phyloP scores from a whole-genome alignment of 768 basidiomycete genomes.

The Clavaria fumosa region DNA sequence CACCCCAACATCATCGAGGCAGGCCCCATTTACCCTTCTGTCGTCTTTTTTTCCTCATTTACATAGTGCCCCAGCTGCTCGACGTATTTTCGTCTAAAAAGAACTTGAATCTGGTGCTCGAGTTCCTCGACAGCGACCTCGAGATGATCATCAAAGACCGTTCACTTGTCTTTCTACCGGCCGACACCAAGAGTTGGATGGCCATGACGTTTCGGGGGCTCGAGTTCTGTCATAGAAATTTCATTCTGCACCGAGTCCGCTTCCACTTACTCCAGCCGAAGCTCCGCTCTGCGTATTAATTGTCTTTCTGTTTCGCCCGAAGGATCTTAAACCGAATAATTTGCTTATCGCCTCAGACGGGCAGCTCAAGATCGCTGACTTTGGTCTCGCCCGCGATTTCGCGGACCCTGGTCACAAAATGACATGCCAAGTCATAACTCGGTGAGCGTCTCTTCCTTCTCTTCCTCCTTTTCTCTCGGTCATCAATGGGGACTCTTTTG shows the following conservation, averaged over 20 bases:
- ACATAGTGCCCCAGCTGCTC: conserved; percentile 43
- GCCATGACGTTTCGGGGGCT: conserved; percentile 94
- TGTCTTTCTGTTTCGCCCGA: conserved; percentile 2
- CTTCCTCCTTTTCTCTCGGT: not conserved
- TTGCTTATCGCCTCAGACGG: conserved; percentile 85
- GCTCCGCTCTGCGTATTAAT: conserved; percentile 1
- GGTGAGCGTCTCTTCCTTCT: conserved; percentile 33
- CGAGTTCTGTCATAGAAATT: conserved; percentile 97
- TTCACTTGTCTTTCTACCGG: conserved; percentile 79
- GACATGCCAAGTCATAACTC: conserved; percentile 96
- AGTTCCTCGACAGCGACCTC: conserved; percentile 90
- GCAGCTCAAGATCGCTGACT: conserved; percentile 93
- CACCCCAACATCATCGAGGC: conserved; percentile 96
- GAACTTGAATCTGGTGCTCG: conserved; percentile 93
- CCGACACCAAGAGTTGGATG: conserved; percentile 98
- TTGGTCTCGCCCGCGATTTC: conserved; percentile 93
- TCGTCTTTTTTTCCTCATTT: not conserved
- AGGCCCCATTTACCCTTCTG: conserved; percentile 9
- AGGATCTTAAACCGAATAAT: conserved; percentile 99
- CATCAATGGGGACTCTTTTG: not conserved
- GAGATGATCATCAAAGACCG: conserved; percentile 96
- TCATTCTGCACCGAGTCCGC: conserved; percentile 78
- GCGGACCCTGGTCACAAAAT: conserved; percentile 92
- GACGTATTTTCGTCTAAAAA: conserved; percentile 96
- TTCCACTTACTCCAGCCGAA: not conserved